A percentile compares a stretch with the other conserved stretches of the same genome.
phyloP scores from a whole-genome alignment of 345 rosid genomes.

The Capsella bursapastoris region DNA sequence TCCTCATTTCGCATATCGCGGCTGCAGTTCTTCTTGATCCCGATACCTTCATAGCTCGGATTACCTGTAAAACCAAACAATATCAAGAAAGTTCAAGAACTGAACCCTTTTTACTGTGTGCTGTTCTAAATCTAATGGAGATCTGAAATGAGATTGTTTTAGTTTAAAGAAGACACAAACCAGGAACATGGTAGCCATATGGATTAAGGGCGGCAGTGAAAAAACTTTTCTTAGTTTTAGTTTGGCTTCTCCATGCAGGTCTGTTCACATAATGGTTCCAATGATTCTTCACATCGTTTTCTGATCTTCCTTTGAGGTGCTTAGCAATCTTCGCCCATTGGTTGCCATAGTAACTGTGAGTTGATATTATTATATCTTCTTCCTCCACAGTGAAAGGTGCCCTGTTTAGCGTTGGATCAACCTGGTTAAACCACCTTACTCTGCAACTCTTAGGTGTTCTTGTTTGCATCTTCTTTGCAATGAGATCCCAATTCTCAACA shows the following conservation, averaged over 20 bases:
- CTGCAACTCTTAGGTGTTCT: conserved; percentile 55
- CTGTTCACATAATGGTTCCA: conserved; percentile 69
- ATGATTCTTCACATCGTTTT: conserved; percentile 68
- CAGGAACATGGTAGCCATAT: conserved; percentile 32
- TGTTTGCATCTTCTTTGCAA: neutral
- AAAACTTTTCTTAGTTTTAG: conserved; percentile 34
- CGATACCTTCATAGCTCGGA: conserved; percentile 34
- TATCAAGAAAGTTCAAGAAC: neutral
- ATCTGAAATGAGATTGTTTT: neutral
- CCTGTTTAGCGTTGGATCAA: conserved; percentile 83
- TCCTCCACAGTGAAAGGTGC: conserved; percentile 74
- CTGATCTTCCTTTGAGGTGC: conserved; percentile 65
- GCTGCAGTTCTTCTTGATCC: too few relatives aligned
- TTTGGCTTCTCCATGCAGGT: conserved; percentile 46
- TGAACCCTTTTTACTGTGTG: neutral
- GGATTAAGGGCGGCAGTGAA: neutral
- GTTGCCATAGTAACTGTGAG: conserved; percentile 61
- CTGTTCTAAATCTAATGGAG: neutral
- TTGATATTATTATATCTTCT: conserved; percentile 40
- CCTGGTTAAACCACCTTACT: conserved; percentile 90
- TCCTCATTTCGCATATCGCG: conserved; percentile 15
- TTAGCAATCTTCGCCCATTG: conserved; percentile 69
- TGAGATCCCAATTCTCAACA: neutral
- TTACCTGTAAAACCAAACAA: conserved; percentile 44
- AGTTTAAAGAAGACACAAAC: conserved; percentile 28